Conservation (phyloP, 495 filamentous ascomycete species). For the Neurospora tetrasperma region DNA sequence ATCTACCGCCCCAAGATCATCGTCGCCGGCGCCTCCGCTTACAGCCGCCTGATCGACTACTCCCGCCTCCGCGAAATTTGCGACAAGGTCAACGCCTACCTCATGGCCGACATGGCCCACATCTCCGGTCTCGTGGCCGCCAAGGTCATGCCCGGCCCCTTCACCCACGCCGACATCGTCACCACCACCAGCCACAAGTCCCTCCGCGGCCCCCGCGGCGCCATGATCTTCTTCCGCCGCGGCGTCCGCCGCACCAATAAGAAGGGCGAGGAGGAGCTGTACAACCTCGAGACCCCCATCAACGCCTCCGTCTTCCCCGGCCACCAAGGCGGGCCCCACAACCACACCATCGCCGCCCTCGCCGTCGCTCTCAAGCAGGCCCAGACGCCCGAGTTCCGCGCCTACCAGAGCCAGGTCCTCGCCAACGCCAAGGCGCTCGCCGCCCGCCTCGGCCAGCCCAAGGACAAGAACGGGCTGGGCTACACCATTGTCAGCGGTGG, state of each 20-base stretch:
- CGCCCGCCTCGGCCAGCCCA: conserved; percentile 57
- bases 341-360: conserved; percentile 95
- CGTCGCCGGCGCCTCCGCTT: conserved; percentile 87
- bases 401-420: conserved; percentile 82
- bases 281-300: conserved; percentile 89
- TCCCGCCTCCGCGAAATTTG: conserved; percentile 75
- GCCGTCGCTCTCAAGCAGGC: conserved; percentile 91
- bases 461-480: conserved; percentile 66
- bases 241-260: conserved; percentile 82
- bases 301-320: conserved; percentile 98
- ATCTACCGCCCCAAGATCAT: conserved; percentile 94
- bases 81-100: conserved; percentile 84
- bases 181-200: conserved; percentile 99
- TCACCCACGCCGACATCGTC: conserved; percentile 81
- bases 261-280: conserved; percentile 72
- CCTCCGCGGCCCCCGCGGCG: conserved; percentile 84
- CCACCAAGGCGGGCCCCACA: conserved; percentile 96
- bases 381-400: conserved; percentile 74
- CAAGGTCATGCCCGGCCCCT: conserved; percentile 82
- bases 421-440: conserved; percentile 81
- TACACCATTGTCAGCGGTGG: conserved; percentile 89
- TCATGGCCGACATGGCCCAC: conserved; percentile 95
- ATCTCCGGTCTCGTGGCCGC: conserved; percentile 91
- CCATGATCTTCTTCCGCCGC: conserved; percentile 96
- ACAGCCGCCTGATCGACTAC: conserved; percentile 92